Conservation (phyloP, 495 filamentous ascomycete genomes). For the Lasiosphaeria ovina region DNA sequence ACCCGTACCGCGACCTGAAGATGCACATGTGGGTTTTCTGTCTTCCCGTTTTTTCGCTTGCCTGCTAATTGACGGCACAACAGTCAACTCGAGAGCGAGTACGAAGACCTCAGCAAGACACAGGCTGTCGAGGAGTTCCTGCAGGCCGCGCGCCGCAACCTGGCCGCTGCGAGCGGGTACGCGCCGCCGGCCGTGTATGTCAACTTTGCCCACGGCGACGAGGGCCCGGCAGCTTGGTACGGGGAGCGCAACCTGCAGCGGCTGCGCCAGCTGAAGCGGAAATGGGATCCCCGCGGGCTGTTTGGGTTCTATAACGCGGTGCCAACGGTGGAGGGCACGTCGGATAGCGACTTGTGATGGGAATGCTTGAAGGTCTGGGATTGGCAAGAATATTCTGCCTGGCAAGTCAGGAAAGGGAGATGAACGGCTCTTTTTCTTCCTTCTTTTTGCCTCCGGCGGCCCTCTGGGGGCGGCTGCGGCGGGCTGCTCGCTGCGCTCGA, state of each 20-base stretch:
- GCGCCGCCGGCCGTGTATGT: constrained; percentile 28
- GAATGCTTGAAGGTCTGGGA: too few relatives aligned
- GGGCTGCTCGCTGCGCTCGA: too few relatives aligned
- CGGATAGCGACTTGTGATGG: too few relatives aligned
- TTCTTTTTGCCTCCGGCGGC: too few relatives aligned
- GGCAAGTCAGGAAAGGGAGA: too few relatives aligned
- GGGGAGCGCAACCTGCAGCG: constrained; percentile 28
- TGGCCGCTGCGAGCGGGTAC: constrained; percentile 19
- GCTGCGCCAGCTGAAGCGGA: constrained; percentile 27
- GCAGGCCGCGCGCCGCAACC: neutral
- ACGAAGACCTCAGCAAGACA: neutral
- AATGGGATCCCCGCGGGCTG: constrained; percentile 29
- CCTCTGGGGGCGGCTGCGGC: too few relatives aligned
- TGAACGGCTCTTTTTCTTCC: too few relatives aligned
- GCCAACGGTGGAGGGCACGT: neutral
- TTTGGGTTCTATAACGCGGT: constrained; percentile 24
- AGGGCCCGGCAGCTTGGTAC: constrained; percentile 28
- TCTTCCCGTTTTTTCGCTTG: neutral
- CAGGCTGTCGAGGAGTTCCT: neutral
- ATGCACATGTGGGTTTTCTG: neutral
- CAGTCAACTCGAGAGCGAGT: neutral
- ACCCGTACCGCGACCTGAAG: neutral
- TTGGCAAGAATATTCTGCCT: too few relatives aligned
- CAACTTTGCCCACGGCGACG: constrained; percentile 40
- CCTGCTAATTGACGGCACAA: neutral